Evolutionary conservation across 371 early-diverging fungal species (phyloP), one percentile per base, ranked within the genome.

Genomic region (Thermomucor indicae-seudaticae): DNA sequence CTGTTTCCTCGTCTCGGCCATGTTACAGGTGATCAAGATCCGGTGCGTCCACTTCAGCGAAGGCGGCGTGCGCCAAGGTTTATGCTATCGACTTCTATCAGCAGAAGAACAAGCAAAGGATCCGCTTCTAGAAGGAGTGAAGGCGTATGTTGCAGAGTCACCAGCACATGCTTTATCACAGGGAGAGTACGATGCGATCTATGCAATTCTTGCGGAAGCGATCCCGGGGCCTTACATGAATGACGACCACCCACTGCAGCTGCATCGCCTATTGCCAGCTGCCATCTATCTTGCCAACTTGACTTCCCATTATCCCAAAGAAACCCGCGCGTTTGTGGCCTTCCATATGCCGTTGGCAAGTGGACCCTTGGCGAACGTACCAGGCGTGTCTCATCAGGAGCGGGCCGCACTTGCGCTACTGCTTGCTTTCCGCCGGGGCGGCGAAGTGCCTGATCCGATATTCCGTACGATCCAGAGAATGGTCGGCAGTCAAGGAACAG

Each of bases 11-110:
- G 65, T 80, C 27, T 63, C 73, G 6, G 81, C 81, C 0, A 65
- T 81, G 4, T 43, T 79, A 47, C 60, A 79, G 37, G 80, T 71
- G 1, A 64, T 80, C 49, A 53, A 62, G 7, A 66, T 80, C 28
- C 58, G 51, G 31, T 57, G 65, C 7, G 68, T 80, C 1, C 63
- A 70, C 29, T 84, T 84, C 47, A 80, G 82, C 39, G 82, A 84
- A 43, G 84, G 82, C 2, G 84, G 84, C 34, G 82, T 81, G 2
- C 71, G 82, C 5, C 81, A 81, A 41, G 84, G 84, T 4, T 62
- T 72, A 2, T 81, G 82, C 50, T 81, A 77, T 43, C 60, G 66
- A 6, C 50, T 72, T 39, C 47, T 84, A 32, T 54, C 77, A 0
- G 5, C 37, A 0, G 65, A 68, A 23, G 78, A 77, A 41, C 75